These are phyloP conservation scores for Vigna reflexopilosa DNA, from an alignment of 306 rosid species.

Conservation along the genomic window DNA sequence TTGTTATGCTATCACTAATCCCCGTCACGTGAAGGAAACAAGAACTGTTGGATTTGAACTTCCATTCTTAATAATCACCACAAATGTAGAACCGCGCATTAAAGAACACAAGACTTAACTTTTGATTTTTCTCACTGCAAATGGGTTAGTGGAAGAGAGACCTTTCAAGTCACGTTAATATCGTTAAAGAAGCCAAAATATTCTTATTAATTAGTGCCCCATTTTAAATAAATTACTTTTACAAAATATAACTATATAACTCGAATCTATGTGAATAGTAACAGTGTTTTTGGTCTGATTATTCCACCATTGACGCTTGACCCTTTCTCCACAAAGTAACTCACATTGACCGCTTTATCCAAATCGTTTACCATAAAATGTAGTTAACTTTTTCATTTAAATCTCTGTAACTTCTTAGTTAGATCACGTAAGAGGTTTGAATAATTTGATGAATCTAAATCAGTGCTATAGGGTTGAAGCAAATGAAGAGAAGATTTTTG, in stretches of 20 bases:
- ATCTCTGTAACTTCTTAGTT: no score
- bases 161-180: background rate
- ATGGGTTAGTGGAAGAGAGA: background rate
- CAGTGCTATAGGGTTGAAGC: no score
- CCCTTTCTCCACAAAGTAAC: background rate
- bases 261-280: background rate
- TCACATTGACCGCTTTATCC: background rate
- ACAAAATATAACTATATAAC: no score
- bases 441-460: no score
- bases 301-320: background rate
- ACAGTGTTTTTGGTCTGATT: background rate
- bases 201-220: background rate
- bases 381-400: no score
- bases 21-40: conserved; percentile 12
- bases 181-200: background rate
- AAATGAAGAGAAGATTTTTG: background rate
- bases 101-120: conserved; percentile 15
- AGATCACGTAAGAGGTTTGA: no score
- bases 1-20: background rate
- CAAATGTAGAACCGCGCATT: background rate
- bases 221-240: no score
- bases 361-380: no score
- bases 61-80: background rate
- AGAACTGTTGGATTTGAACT: conserved; percentile 19
- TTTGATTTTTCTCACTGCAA: conserved; percentile 8